Percentiles rank a stretch among this genome's conserved stretches.
These are phyloP conservation scores for Talaromyces marneffei DNA, from an alignment of 2,329 filamentous ascomycete species.

Conservation along the genomic window DNA sequence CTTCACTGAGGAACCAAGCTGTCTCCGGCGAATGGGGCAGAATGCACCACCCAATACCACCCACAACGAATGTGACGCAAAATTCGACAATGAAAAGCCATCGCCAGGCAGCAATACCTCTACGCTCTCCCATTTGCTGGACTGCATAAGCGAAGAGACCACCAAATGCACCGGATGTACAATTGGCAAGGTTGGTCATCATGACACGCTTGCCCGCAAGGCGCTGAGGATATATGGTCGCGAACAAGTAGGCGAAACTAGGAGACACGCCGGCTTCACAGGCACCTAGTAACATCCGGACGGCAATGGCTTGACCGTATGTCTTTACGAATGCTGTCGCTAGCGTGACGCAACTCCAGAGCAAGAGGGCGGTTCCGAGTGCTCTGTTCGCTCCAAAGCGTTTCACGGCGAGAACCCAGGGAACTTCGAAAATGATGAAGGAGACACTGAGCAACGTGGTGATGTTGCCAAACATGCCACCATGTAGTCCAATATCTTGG, in stretches of 20 bases:
- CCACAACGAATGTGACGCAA: conserved; percentile 7
- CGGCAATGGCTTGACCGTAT: conserved; percentile 3
- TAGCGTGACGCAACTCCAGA: no score
- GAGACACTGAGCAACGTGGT: no score
- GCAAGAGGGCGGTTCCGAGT: no score
- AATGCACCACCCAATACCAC: not conserved
- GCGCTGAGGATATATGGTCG: conserved; percentile 1
- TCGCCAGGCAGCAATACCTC: conserved; percentile 5
- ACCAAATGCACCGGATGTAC: conserved; percentile 8
- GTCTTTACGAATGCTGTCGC: no score
- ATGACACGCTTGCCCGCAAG: conserved; percentile 10
- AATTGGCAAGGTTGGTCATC: conserved; percentile 2
- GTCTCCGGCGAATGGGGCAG: conserved; percentile 1
- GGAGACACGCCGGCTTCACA: conserved; percentile 1
- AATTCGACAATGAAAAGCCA: conserved; percentile 12
- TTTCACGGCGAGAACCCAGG: no score
- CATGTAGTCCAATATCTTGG: no score
- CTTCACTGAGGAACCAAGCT: not conserved
- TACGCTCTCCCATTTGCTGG: not conserved
- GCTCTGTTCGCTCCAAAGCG: no score
- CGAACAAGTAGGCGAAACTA: conserved; percentile 2
- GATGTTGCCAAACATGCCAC: no score
- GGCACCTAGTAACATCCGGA: conserved; percentile 5
- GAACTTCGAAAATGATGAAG: no score
- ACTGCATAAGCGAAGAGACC: conserved; percentile 9